Evolutionary conservation across 108 stramenopile genomes (phyloP).

Genomic region (Skeletonema costatum): DNA sequence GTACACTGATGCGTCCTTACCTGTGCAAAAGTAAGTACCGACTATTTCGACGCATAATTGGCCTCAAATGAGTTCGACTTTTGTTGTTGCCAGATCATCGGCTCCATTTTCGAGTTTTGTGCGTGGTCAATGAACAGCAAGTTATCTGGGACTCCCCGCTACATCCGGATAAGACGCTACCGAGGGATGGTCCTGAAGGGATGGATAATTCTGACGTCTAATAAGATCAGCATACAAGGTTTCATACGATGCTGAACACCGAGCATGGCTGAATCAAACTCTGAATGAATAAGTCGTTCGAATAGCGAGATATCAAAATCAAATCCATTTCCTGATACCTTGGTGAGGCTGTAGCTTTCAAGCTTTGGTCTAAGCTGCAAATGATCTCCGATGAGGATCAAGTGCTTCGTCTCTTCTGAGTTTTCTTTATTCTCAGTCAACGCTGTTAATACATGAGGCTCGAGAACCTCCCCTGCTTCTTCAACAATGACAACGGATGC

Average conservation of each 20-base stretch:
- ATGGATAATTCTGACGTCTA: conserved; percentile 51
- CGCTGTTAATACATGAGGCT: conserved; percentile 63
- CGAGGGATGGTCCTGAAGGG: conserved; percentile 44
- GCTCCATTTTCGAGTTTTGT: conserved; percentile 36
- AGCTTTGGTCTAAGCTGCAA: conserved; percentile 82
- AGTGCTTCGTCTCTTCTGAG: conserved; percentile 61
- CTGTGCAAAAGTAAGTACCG: conserved; percentile 56
- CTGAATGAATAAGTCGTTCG: conserved; percentile 57
- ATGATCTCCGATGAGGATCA: conserved; percentile 88
- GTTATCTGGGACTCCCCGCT: conserved; percentile 30
- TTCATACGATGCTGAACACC: conserved; percentile 59
- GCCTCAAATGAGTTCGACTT: conserved; percentile 49
- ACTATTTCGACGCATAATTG: conserved; percentile 51
- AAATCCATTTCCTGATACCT: conserved; percentile 54
- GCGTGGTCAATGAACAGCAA: conserved; percentile 55
- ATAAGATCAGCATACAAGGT: conserved; percentile 47
- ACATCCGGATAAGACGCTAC: conserved; percentile 38
- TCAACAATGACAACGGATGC: conserved; percentile 62
- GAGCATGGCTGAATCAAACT: conserved; percentile 35
- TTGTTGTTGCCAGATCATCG: conserved; percentile 28
- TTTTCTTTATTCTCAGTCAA: conserved; percentile 29
- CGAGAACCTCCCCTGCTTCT: conserved; percentile 79
- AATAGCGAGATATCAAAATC: conserved; percentile 64
- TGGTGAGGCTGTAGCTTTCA: conserved; percentile 59
- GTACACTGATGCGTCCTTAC: neutral